phyloP scores from a whole-genome alignment of 495 filamentous ascomycete genomes.

The Xanthoparmelia taractica region DNA sequence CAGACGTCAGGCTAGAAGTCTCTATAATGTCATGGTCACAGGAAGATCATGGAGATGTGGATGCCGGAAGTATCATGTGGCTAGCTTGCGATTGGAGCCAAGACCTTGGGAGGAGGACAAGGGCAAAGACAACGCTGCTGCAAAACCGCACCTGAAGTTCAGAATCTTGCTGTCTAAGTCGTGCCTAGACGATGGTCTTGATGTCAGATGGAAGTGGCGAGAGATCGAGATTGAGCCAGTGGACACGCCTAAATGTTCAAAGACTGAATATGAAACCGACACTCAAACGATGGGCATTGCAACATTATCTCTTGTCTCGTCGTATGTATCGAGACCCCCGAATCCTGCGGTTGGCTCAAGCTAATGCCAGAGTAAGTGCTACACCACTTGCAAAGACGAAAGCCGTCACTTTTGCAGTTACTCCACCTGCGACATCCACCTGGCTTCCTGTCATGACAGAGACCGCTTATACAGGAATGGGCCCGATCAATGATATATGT shows the following conservation, averaged over 20 bases:
- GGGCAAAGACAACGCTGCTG: not conserved
- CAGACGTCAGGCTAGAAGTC: conserved; percentile 19
- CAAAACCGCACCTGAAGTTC: not conserved
- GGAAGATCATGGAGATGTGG: conserved; percentile 24
- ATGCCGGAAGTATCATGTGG: conserved; percentile 20
- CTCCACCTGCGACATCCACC: not conserved
- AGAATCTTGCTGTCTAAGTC: not conserved
- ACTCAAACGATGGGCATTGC: not conserved
- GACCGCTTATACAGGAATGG: not conserved
- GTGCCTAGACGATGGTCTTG: not conserved
- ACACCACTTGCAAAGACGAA: not conserved
- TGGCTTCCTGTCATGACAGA: not conserved
- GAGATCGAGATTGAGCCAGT: conserved; percentile 1
- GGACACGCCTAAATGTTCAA: not conserved
- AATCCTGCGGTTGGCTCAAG: not conserved
- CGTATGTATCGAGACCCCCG: not conserved
- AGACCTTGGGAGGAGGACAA: conserved; percentile 2
- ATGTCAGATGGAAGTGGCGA: not conserved
- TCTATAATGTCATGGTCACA: conserved; percentile 18
- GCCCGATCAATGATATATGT: conserved; percentile 1
- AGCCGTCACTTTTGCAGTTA: not conserved
- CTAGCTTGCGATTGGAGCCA: conserved; percentile 23
- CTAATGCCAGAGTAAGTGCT: not conserved
- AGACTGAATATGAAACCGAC: not conserved
- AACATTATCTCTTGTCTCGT: not conserved